Base-by-base conservation (phyloP, 2,329 filamentous ascomycete species). In the Tricladium varicosporioides region DNA sequence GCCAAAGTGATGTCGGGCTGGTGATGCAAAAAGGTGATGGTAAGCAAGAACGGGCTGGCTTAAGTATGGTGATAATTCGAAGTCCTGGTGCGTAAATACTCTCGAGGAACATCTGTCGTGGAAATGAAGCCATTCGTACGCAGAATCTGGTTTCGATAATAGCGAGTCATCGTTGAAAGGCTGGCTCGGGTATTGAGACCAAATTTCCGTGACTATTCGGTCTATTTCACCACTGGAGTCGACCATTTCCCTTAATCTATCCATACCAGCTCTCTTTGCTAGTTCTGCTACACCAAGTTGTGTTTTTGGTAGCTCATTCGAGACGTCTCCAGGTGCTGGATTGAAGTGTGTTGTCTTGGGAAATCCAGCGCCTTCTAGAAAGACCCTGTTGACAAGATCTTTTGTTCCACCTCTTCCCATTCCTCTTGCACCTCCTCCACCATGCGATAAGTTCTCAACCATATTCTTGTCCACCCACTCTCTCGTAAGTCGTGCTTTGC, bases 101-200 rank as follows among this genome's bases (percentile, higher is more conserved):
- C 87, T 85, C 0, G 87, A 86, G 19, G 91, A 91, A 61, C 96
- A 86, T 0, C 79, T 78, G 67, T 97, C 94, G 72, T 97, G 90
- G 73, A 99, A 97, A 71, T 95, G 80, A 54, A 99, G 82, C 94
- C 94, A 99, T 68, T 97, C 93, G 72, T 96, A 96, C 5, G 71
- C 71, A 1, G 82, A 77, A 63, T 88, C 86, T 0, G 95, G 95
- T 70, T 99, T 99, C 33, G 87, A 89, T 32, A 99, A 84, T 64
- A 91, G 88, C 0, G 87, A 88, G 72, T 99, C 94, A 71, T 99
- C 94, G 75, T 97, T 95, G 73, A 89, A 99, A 16, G 92, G 86
- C 65, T 92, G 89, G 44, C 84, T 85, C 0, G 93, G 92, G 71
- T 96, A 99, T 63, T 89, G 83, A 18, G 88, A 80, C 69, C 97